A percentile compares a stretch with the other conserved stretches of the same genome.
phyloP scores from a whole-genome alignment of 1,139 yeast genomes.

The Wickerhamomyces sp. region DNA sequence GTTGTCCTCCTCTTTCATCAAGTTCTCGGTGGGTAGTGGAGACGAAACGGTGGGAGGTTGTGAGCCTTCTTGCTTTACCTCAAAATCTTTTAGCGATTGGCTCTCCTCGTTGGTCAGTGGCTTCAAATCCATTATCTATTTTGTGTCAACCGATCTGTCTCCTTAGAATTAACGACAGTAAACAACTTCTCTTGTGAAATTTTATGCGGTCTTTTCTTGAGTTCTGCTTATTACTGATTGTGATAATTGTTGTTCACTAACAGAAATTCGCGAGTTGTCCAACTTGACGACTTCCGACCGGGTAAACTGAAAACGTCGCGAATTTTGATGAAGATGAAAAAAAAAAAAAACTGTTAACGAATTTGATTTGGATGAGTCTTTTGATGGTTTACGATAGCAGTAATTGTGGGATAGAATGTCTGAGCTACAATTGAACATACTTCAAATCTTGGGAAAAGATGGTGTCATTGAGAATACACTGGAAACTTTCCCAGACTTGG shows the following conservation, averaged over 20 bases:
- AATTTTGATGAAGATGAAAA: neutral
- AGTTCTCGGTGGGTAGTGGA: neutral
- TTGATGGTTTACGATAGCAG: neutral
- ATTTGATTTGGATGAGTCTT: neutral
- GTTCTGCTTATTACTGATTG: no score
- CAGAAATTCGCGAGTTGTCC: no score
- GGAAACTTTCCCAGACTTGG: conserved; percentile 46
- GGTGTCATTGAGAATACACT: conserved; percentile 64
- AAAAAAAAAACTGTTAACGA: no score
- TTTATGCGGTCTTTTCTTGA: no score
- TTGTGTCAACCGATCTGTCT: no score
- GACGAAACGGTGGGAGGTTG: neutral
- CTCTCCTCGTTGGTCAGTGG: neutral
- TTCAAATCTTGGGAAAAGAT: conserved; percentile 55
- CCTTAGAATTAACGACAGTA: no score
- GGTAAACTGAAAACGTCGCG: neutral
- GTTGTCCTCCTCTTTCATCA: neutral
- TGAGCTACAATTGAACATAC: conserved; percentile 38
- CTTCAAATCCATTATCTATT: neutral
- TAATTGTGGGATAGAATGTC: conserved; percentile 24
- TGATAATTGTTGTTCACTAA: no score
- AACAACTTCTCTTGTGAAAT: no score
- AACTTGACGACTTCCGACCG: neutral
- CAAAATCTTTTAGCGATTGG: neutral
- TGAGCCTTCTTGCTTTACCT: neutral